Evolutionary conservation across 2,329 filamentous ascomycete species (phyloP).

Genomic region (Scopulariopsis brevicaulis): DNA sequence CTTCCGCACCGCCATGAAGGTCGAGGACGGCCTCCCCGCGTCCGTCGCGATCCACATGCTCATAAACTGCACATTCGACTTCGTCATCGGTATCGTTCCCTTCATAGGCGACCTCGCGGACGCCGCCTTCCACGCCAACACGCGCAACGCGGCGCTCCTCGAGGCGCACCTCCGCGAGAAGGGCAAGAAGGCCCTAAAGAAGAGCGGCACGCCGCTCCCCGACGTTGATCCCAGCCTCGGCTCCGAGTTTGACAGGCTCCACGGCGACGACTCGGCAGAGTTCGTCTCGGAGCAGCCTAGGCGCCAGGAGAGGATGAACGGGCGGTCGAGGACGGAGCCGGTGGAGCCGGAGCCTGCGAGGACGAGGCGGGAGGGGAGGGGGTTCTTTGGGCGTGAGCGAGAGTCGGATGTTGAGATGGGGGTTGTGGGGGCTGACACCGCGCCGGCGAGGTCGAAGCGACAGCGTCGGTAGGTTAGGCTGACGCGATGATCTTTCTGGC

Average conservation of each 20-base stretch:
- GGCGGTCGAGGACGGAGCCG: constrained; percentile 3
- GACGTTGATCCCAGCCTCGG: constrained; percentile 40
- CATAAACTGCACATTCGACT: constrained; percentile 66
- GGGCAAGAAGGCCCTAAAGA: constrained; percentile 44
- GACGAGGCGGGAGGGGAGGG: constrained; percentile 2
- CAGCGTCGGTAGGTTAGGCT: neutral
- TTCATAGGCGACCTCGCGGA: constrained; percentile 68
- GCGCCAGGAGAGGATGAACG: constrained; percentile 8
- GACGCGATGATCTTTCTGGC: neutral
- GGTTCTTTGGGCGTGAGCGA: constrained; percentile 8
- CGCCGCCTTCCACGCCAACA: constrained; percentile 64
- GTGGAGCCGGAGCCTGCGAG: constrained; percentile 5
- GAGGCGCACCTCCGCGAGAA: constrained; percentile 58
- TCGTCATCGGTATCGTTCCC: constrained; percentile 61
- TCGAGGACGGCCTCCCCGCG: constrained; percentile 65
- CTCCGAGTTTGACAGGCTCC: constrained; percentile 33
- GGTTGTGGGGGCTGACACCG: neutral
- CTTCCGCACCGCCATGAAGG: constrained; percentile 56
- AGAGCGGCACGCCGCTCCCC: constrained; percentile 32
- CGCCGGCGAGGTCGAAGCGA: neutral
- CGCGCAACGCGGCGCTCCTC: constrained; percentile 59
- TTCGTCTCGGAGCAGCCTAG: constrained; percentile 7
- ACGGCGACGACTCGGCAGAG: constrained; percentile 7
- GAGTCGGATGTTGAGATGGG: constrained; percentile 8
- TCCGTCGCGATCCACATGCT: constrained; percentile 60